These are phyloP conservation scores for Cercospora sp. DNA, from an alignment of 2,329 filamentous ascomycete genomes.

Conservation along the genomic window DNA sequence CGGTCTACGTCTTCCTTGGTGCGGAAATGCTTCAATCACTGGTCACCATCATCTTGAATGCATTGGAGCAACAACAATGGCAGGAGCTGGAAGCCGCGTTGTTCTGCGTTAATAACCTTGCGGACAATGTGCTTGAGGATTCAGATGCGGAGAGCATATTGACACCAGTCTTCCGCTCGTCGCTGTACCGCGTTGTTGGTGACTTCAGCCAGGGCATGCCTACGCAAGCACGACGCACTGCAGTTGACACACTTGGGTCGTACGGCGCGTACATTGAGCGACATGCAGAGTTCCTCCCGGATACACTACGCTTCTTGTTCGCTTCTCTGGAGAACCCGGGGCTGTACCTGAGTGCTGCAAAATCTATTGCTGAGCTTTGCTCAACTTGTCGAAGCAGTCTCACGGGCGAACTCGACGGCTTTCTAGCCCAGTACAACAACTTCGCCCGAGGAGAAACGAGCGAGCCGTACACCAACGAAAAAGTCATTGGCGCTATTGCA, in stretches of 20 bases:
- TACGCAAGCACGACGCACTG: slow-evolving; percentile 64
- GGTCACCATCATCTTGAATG: slow-evolving; percentile 45
- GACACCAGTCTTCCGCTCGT: slow-evolving; percentile 63
- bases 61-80: slow-evolving; percentile 48
- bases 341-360: slow-evolving; percentile 68
- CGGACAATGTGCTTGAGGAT: slow-evolving; percentile 64
- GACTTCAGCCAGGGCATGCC: slow-evolving; percentile 55
- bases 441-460: slow-evolving; percentile 61
- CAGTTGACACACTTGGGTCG: slow-evolving; percentile 67
- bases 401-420: slow-evolving; percentile 65
- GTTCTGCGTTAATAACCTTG: slow-evolving; percentile 65
- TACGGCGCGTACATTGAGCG: slow-evolving; percentile 77
- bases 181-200: slow-evolving; percentile 53
- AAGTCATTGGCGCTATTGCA: slow-evolving; percentile 71
- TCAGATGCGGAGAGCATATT: slow-evolving; percentile 60
- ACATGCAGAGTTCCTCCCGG: slow-evolving; percentile 65
- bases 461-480: slow-evolving; percentile 70
- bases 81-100: slow-evolving; percentile 53
- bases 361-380: slow-evolving; percentile 72
- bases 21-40: slow-evolving; percentile 49
- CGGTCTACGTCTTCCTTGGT: slow-evolving; percentile 61
- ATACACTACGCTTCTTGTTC: slow-evolving; percentile 73
- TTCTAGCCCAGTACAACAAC: slow-evolving; percentile 69
- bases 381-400: slow-evolving; percentile 71
- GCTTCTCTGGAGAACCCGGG: slow-evolving; percentile 59